Conservation (phyloP, 345 rosid genomes). For the Arabidopsis thaliana region TAIR10.1 NC_003070.9:13552001-13552500, state of each 20-base stretch:
- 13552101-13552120: slow-evolving; percentile 16
- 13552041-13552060: slow-evolving; percentile 95
- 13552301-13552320: slow-evolving; percentile 16
- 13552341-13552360: slow-evolving; percentile 9
- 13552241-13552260: slow-evolving; percentile 99
- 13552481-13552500: slow-evolving; percentile 99
- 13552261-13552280: slow-evolving; percentile 97
- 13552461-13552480: slow-evolving; percentile 90
- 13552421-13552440: slow-evolving; percentile 91
- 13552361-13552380: slow-evolving; percentile 36
- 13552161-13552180: slow-evolving; percentile 23
- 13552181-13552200: slow-evolving; percentile 56
- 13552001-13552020: slow-evolving; percentile 83
- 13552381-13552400: slow-evolving; percentile 99
- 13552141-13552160: neutral
- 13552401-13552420: slow-evolving; percentile 95
- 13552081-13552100: slow-evolving; percentile 80
- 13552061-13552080: slow-evolving; percentile 91
- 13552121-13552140: slow-evolving; percentile 12
- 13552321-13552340: neutral
- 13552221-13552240: slow-evolving; percentile 99
- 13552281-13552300: slow-evolving; percentile 60
- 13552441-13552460: slow-evolving; percentile 86
- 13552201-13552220: slow-evolving; percentile 97
- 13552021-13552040: slow-evolving; percentile 85